A percentile compares a stretch with the other conserved stretches of the same genome.
Conservation (phyloP, 2,329 filamentous ascomycete genomes). For the Epicoccum sorghinum region DNA sequence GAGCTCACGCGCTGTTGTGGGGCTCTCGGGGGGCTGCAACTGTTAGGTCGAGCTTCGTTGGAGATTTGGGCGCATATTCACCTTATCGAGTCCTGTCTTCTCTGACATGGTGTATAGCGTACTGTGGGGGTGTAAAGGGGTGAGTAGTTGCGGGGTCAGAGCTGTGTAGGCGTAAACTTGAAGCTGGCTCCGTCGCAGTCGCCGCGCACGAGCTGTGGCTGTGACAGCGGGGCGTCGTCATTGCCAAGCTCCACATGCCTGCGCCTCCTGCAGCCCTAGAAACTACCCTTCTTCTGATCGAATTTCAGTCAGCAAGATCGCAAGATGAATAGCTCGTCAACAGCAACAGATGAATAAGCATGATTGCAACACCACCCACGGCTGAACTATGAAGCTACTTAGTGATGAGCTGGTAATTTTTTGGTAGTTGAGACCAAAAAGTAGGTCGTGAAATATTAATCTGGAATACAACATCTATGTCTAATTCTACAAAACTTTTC, state of each 20-base stretch:
- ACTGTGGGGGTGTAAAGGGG: background rate
- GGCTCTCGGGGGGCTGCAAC: conserved; percentile 38
- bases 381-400: too few species aligned
- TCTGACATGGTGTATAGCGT: conserved; percentile 12
- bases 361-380: too few species aligned
- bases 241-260: conserved; percentile 14
- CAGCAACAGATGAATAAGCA: too few species aligned
- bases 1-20: conserved; percentile 61
- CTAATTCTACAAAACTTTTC: background rate
- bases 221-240: conserved; percentile 9
- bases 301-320: too few species aligned
- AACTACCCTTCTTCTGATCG: too few species aligned
- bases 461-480: background rate
- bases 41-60: conserved; percentile 1
- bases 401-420: too few species aligned
- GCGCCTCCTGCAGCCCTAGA: background rate
- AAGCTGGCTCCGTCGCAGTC: conserved; percentile 10
- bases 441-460: background rate
- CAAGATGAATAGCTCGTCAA: too few species aligned
- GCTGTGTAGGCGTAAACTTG: conserved; percentile 5
- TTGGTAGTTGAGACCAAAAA: too few species aligned
- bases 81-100: conserved; percentile 38
- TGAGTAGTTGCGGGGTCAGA: background rate
- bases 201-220: conserved; percentile 18
- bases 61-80: conserved; percentile 7